These are phyloP conservation scores for Alternaria conjuncta DNA, from an alignment of 2,329 filamentous ascomycete species.

Conservation along the genomic window DNA sequence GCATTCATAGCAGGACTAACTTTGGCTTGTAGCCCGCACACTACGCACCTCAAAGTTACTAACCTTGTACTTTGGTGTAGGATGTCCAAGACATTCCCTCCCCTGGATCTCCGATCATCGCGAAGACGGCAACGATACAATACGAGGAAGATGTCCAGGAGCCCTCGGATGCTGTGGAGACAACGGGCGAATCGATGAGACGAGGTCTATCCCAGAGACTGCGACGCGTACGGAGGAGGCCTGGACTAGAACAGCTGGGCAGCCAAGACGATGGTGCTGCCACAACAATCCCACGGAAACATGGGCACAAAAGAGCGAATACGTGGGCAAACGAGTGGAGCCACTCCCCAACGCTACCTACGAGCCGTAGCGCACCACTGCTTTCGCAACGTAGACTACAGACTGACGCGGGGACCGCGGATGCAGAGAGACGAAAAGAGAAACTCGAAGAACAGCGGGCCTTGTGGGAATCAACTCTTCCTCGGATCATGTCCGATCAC, in stretches of 20 bases:
- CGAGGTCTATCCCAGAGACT: conserved; percentile 18
- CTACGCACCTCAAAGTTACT: conserved; percentile 60
- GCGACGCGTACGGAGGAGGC: conserved; percentile 22
- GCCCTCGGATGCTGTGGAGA: conserved; percentile 13
- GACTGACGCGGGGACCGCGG: conserved; percentile 1
- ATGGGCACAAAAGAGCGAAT: conserved; percentile 8
- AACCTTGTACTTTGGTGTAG: conserved; percentile 37
- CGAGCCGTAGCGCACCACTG: conserved; percentile 8
- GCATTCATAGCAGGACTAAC: conserved; percentile 41
- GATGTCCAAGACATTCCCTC: conserved; percentile 21
- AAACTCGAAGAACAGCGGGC: conserved; percentile 21
- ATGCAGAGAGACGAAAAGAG: conserved; percentile 3
- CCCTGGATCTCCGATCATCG: conserved; percentile 19
- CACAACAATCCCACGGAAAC: conserved; percentile 1
- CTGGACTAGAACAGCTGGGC: conserved; percentile 21
- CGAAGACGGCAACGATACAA: conserved; percentile 6
- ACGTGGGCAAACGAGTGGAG: conserved; percentile 14
- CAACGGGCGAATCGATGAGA: conserved; percentile 18
- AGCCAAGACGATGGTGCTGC: conserved; percentile 13
- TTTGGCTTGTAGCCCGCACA: conserved; percentile 52
- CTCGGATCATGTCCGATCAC: conserved; percentile 11
- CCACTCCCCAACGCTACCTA: neutral
- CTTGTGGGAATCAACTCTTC: conserved; percentile 29
- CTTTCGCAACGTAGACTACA: conserved; percentile 9
- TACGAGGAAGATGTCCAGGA: conserved; percentile 15